Evolutionary conservation across 192 early-diverging fungal species (phyloP), one percentile per base, ranked within the genome.

Genomic region (Borealophlyctis nickersoniae): DNA sequence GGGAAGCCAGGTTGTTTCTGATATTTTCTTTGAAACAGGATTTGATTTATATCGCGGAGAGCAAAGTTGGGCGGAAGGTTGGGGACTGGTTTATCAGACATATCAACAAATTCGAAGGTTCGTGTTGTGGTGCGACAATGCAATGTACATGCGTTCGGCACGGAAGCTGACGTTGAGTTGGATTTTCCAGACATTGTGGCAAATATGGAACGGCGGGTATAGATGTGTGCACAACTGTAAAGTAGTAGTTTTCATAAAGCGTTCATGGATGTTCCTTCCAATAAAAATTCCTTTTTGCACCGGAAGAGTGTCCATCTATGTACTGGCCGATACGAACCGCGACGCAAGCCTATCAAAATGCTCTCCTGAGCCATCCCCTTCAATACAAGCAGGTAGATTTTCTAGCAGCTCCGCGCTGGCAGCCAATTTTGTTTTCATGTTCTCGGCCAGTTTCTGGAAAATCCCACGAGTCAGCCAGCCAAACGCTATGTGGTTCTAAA

Each of bases 21-120:
- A 58, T 11, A 30, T 73, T n/a, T n/a, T n/a, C n/a, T n/a, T 56
- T 94, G 62, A 86, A 87, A 78, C 78, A 79, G 70, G 93, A 96
- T 57, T 89, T 98, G 87, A 90, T 98, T 73, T 88, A 93, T 76
- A 91, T 98, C 77, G 87, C 89, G 9, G 95, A 98, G 78, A 89
- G 85, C 78, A 92, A 95, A 72, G 86, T 91, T n/a, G 92, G 91
- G 29, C 86, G 92, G 48, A 86, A 91, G 61, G 92, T 92, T 73
- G 94, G 87, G 34, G 95, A 98, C 65, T 98, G 92, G 91, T 96
- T 95, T 68, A 88, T 96, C 70, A 87, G 94, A 60, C 88, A 98
- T 77, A 90, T 93, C 63, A 92, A 89, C 77, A 93, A 92, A 79
- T 90, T 93, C 70, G 88, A 92, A 57, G 91, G 81, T 69, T 63